Evolutionary conservation across 2,329 filamentous ascomycete genomes (phyloP).

Genomic region (Monosporascus sp.): DNA sequence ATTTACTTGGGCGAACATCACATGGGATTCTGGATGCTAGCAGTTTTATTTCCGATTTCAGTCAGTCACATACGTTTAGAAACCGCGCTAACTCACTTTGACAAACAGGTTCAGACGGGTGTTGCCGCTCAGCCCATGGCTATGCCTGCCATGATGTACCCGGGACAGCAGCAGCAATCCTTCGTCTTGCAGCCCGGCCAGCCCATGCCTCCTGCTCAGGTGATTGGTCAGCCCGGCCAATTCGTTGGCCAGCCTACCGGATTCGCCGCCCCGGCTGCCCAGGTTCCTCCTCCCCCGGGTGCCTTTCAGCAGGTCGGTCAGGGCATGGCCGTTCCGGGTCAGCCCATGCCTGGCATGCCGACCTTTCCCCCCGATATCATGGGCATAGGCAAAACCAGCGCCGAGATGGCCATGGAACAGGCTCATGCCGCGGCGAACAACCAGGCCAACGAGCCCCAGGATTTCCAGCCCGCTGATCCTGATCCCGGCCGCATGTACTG

Average conservation of each 20-base stretch:
- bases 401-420: slow-evolving; percentile 43
- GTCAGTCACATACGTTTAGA: neutral
- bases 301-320: neutral
- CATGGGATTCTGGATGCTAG: neutral
- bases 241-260: neutral
- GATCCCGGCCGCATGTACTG: slow-evolving; percentile 57
- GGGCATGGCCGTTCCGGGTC: slow-evolving; percentile 7
- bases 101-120: neutral
- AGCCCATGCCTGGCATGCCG: slow-evolving; percentile 1
- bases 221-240: neutral
- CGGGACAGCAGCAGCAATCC: neutral
- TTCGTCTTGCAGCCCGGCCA: neutral
- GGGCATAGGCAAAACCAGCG: slow-evolving; percentile 46
- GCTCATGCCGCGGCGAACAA: slow-evolving; percentile 44
- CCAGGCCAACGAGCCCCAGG: slow-evolving; percentile 51
- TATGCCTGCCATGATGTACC: slow-evolving; percentile 9
- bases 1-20: neutral
- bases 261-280: neutral
- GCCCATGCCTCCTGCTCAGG: neutral
- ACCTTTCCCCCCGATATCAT: slow-evolving; percentile 38
- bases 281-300: neutral
- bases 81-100: neutral
- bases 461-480: slow-evolving; percentile 58
- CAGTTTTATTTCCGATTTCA: neutral
- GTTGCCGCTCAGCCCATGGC: slow-evolving; percentile 6